Percentiles rank a stretch among this genome's conserved stretches.
Evolutionary conservation across 495 filamentous ascomycete genomes (phyloP).

Genomic region (Xylaria palmicola): DNA sequence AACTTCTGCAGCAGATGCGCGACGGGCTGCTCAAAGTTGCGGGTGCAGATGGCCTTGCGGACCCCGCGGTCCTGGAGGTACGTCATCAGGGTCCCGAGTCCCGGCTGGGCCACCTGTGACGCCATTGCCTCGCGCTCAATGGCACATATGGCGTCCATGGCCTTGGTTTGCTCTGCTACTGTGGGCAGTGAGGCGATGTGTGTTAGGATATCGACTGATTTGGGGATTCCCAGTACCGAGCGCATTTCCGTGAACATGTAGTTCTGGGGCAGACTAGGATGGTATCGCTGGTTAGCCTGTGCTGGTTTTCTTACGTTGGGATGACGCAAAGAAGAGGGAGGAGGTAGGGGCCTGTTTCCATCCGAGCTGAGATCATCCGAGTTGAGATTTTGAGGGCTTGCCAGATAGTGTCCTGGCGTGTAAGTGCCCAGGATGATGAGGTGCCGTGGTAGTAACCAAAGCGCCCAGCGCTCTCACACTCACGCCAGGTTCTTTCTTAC

Average conservation of each 20-base stretch:
- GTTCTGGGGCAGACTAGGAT: slow-evolving; percentile 74
- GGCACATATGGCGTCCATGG: slow-evolving; percentile 68
- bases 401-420: not conserved
- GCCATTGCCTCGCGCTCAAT: slow-evolving; percentile 81
- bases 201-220: slow-evolving; percentile 76
- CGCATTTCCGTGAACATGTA: slow-evolving; percentile 95
- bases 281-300: slow-evolving; percentile 14
- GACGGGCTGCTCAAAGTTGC: slow-evolving; percentile 81
- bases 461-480: not conserved
- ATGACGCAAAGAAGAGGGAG: not conserved
- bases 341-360: not conserved
- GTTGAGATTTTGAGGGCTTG: not conserved
- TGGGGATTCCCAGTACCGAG: slow-evolving; percentile 61
- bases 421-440: not conserved
- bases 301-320: not conserved
- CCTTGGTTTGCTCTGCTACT: slow-evolving; percentile 54
- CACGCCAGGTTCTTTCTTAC: slow-evolving; percentile 49
- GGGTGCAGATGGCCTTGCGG: slow-evolving; percentile 82
- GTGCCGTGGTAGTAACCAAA: not conserved
- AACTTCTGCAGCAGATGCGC: slow-evolving; percentile 71
- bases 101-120: slow-evolving; percentile 74
- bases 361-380: not conserved
- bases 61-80: slow-evolving; percentile 69
- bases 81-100: slow-evolving; percentile 69
- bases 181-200: slow-evolving; percentile 75